These are phyloP conservation scores for Mollisiaceae sp. DNA, from an alignment of 2,329 filamentous ascomycete species.

Conservation along the genomic window DNA sequence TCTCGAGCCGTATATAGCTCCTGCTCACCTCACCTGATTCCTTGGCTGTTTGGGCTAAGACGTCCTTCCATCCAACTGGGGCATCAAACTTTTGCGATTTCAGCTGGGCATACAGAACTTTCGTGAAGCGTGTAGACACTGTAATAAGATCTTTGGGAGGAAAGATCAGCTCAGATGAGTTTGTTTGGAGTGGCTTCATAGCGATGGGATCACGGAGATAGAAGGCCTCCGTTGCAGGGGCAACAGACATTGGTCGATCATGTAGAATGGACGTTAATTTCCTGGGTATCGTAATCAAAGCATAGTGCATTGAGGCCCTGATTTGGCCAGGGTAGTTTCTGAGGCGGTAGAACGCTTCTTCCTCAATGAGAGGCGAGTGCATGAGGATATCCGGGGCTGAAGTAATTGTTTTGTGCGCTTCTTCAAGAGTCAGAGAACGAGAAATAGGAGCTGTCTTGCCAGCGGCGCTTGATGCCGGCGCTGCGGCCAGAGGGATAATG, in stretches of 20 bases:
- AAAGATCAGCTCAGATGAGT: conserved; percentile 64
- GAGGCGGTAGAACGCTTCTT: conserved; percentile 89
- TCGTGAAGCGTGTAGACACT: conserved; percentile 81
- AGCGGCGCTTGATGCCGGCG: conserved; percentile 42
- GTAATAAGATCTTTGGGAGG: conserved; percentile 80
- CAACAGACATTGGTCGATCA: conserved; percentile 74
- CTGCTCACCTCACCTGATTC: conserved; percentile 39
- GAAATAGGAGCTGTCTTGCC: conserved; percentile 46
- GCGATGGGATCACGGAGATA: conserved; percentile 86
- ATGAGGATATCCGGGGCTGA: conserved; percentile 63
- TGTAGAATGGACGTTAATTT: conserved; percentile 83
- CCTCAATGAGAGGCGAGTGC: conserved; percentile 76
- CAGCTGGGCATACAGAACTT: conserved; percentile 87
- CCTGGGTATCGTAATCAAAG: conserved; percentile 76
- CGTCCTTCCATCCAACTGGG: conserved; percentile 56
- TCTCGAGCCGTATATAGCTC: conserved; percentile 53
- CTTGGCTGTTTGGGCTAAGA: conserved; percentile 40
- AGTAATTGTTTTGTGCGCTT: conserved; percentile 67
- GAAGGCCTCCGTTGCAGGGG: conserved; percentile 87
- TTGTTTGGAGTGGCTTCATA: conserved; percentile 68
- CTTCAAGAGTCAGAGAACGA: conserved; percentile 61
- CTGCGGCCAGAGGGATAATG: conserved; percentile 66
- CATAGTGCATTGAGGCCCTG: conserved; percentile 74
- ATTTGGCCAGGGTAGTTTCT: conserved; percentile 83
- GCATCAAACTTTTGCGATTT: conserved; percentile 82